Evolutionary conservation across 2,329 filamentous ascomycete species (phyloP), one percentile per base, ranked within the genome.

Genomic region (Fusarium sp.): DNA sequence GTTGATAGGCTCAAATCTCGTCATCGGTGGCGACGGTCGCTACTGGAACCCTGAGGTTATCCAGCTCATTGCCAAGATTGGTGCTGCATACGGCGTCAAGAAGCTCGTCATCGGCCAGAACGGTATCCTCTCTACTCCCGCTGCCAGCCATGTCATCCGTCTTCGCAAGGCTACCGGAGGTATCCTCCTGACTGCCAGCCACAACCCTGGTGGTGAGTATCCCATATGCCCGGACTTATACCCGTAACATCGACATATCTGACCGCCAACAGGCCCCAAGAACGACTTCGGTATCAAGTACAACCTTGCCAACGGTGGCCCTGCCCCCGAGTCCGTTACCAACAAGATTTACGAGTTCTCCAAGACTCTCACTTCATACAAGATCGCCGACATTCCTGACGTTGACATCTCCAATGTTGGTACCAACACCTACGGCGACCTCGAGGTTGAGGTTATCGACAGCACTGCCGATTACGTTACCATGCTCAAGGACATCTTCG

Each of bases 261-360:
- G 37, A 54, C 58, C 61, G 57, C 30, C 14, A 5, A 45, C 74
- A 97, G 93, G 94, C 54, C 96, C 96, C 68, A 92, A 89, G 75
- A 92, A 96, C 80, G 96, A 99, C 83, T 99, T 99, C 77, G 96
- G 96, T 75, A 99, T 99, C 90, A 99, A 99, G 86, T 99, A 99
- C 89, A 99, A 99, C 87, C 87, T 99, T 63, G 87, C 93, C 80
- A 98, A 99, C 78, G 96, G 96, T 76, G 96, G 94, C 59, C 96
- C 96, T 45, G 96, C 96, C 59, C 96, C 96, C 63, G 96, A 99
- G 82, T 91, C 92, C 57, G 93, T 99, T 72, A 99, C 96, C 74
- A 97, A 99, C 89, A 97, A 97, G 86, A 98, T 99, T 81, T 98
- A 89, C 84, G 93, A 95, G 76, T 89, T 90, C 66, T 95, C 95